These are phyloP conservation scores for Trametes cubensis DNA, from an alignment of 768 basidiomycete species.

Conservation along the genomic window DNA sequence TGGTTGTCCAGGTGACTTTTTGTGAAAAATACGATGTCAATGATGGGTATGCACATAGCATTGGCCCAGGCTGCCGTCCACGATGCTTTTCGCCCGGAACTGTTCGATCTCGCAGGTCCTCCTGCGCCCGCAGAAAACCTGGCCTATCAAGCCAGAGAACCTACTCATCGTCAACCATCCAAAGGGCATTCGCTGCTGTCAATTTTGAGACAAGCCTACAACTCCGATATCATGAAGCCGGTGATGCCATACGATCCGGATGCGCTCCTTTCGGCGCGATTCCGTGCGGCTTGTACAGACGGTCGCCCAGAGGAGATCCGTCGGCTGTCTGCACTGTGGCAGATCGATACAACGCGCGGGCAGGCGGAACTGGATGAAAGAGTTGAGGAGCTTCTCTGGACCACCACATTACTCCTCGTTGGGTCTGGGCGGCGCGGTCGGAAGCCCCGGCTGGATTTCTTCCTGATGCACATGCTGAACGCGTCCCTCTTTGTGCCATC, in stretches of 20 bases:
- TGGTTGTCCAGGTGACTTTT: neutral
- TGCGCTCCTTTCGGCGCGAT: slow-evolving; percentile 42
- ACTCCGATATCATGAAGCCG: slow-evolving; percentile 51
- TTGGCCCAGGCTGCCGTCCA: slow-evolving; percentile 56
- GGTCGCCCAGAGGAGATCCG: slow-evolving; percentile 49
- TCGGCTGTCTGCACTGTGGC: slow-evolving; percentile 46
- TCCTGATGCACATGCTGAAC: slow-evolving; percentile 62
- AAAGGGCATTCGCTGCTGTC: slow-evolving; percentile 48
- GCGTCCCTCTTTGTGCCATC: slow-evolving; percentile 53
- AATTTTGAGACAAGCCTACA: slow-evolving; percentile 53
- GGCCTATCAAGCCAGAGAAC: neutral
- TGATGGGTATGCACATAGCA: slow-evolving; percentile 31
- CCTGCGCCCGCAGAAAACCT: neutral
- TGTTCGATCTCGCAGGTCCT: slow-evolving; percentile 35
- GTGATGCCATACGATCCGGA: slow-evolving; percentile 55
- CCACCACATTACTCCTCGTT: slow-evolving; percentile 49
- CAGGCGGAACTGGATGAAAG: slow-evolving; percentile 43
- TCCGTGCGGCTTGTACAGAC: slow-evolving; percentile 37
- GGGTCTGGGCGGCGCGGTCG: slow-evolving; percentile 49
- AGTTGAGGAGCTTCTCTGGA: slow-evolving; percentile 55
- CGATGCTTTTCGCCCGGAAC: slow-evolving; percentile 30
- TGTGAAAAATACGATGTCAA: no score
- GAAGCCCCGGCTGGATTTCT: slow-evolving; percentile 55
- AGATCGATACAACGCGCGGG: slow-evolving; percentile 37
- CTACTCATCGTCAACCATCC: slow-evolving; percentile 29